These are phyloP conservation scores for Acanthamoeba sp. DNA, from an alignment of 208 protist genomes.

Conservation along the genomic window DNA sequence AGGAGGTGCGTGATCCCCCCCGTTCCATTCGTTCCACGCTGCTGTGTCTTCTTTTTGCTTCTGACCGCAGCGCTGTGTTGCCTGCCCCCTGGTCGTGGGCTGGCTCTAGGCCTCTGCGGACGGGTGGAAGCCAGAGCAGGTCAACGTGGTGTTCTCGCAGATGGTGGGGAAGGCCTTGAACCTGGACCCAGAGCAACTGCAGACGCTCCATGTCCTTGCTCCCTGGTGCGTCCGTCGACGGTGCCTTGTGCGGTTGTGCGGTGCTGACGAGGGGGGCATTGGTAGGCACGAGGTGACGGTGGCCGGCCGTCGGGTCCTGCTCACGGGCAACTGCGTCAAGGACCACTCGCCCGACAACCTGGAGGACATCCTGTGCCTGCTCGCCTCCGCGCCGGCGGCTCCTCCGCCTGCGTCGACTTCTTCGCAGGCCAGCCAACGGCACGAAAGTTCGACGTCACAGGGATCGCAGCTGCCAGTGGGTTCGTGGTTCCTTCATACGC, in stretches of 20 bases:
- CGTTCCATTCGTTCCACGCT: too few species aligned
- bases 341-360: conserved; percentile 3
- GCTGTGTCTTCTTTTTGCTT: too few species aligned
- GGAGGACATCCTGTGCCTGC: conserved; percentile 12
- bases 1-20: background rate
- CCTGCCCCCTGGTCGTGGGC: too few species aligned
- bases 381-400: background rate
- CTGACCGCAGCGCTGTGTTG: too few species aligned
- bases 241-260: too few species aligned
- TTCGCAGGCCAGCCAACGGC: background rate
- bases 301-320: background rate
- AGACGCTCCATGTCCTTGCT: background rate
- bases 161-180: background rate
- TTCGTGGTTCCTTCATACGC: background rate
- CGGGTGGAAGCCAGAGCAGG: conserved; percentile 6
- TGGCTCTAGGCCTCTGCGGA: background rate
- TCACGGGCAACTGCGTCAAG: conserved; percentile 32
- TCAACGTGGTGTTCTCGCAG: background rate
- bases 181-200: background rate
- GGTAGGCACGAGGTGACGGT: background rate
- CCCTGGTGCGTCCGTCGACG: background rate
- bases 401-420: background rate
- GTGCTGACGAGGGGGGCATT: too few species aligned
- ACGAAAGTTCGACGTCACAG: background rate
- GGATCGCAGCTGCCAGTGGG: background rate